Evolutionary conservation across 306 rosid species (phyloP).

Genomic region (Acacia melanoxylon): DNA sequence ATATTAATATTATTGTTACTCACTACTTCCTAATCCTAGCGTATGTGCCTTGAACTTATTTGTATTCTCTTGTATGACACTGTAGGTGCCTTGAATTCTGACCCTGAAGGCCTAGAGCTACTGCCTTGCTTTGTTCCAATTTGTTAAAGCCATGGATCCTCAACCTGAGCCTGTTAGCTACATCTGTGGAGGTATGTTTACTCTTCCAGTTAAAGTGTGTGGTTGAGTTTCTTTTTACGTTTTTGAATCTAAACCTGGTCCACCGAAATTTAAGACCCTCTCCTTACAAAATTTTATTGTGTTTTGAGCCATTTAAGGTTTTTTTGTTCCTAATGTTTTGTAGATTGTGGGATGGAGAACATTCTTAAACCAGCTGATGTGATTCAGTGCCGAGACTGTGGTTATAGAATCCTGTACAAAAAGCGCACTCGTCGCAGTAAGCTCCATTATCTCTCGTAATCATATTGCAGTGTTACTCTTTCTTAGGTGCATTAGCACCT

Average conservation of each 20-base stretch:
- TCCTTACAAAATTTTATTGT: background rate
- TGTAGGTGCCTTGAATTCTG: background rate
- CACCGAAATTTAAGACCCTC: background rate
- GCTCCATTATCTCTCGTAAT: conserved; percentile 2
- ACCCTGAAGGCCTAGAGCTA: background rate
- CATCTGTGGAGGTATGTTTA: conserved; percentile 60
- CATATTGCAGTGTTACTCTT: background rate
- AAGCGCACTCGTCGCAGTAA: conserved; percentile 96
- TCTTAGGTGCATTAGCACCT: background rate
- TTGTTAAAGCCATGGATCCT: conserved; percentile 54
- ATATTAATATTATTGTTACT: background rate
- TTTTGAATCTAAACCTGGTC: background rate
- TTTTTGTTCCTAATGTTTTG: background rate
- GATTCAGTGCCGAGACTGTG: conserved; percentile 93
- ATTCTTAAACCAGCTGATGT: conserved; percentile 86
- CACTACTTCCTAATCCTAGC: background rate
- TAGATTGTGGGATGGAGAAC: conserved; percentile 92
- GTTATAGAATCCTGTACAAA: conserved; percentile 91
- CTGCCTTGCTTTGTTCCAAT: too few species aligned
- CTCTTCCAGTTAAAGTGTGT: background rate
- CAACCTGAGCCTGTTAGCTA: conserved; percentile 70
- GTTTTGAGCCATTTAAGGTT: background rate
- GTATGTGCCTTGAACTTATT: background rate
- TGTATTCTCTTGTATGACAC: background rate
- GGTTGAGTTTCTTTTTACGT: background rate